These are phyloP conservation scores for Rubroboletus satanas DNA, from an alignment of 768 basidiomycete species.

Conservation along the genomic window DNA sequence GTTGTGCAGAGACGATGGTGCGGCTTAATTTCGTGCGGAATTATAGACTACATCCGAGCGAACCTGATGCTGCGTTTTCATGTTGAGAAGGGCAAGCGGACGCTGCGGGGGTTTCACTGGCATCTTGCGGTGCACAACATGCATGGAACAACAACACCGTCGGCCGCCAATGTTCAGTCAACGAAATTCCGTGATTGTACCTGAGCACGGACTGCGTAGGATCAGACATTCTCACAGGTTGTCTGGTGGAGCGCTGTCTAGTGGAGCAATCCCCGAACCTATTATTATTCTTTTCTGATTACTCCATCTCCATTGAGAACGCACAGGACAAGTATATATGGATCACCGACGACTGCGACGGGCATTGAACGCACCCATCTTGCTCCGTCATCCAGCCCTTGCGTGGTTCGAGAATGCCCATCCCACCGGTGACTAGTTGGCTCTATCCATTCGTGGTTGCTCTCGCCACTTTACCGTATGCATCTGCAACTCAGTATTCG, in stretches of 20 bases:
- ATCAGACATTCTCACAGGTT: no score
- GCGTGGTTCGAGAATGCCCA: slow-evolving; percentile 6
- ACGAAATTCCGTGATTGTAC: not conserved
- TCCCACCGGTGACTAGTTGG: not conserved
- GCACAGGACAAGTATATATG: slow-evolving; percentile 11
- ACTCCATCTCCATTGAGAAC: not conserved
- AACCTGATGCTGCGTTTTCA: no score
- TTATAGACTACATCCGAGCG: not conserved
- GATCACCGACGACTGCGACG: not conserved
- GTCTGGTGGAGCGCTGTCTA: no score
- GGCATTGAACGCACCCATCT: not conserved
- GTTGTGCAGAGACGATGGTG: slow-evolving; percentile 3
- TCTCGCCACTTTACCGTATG: slow-evolving; percentile 6
- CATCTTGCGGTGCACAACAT: no score
- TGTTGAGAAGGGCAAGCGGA: no score
- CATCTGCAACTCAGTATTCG: slow-evolving; percentile 40
- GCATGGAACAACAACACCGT: not conserved
- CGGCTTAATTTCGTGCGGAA: not conserved
- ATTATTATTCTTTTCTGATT: not conserved
- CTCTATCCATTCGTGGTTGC: slow-evolving; percentile 5
- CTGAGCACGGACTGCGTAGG: not conserved
- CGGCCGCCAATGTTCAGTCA: not conserved
- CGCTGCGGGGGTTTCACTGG: no score
- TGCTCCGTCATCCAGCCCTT: not conserved
- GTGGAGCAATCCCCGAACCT: not conserved